These are phyloP conservation scores for Tolypocladium tundrense DNA, from an alignment of 2,329 filamentous ascomycete species.

Conservation along the genomic window DNA sequence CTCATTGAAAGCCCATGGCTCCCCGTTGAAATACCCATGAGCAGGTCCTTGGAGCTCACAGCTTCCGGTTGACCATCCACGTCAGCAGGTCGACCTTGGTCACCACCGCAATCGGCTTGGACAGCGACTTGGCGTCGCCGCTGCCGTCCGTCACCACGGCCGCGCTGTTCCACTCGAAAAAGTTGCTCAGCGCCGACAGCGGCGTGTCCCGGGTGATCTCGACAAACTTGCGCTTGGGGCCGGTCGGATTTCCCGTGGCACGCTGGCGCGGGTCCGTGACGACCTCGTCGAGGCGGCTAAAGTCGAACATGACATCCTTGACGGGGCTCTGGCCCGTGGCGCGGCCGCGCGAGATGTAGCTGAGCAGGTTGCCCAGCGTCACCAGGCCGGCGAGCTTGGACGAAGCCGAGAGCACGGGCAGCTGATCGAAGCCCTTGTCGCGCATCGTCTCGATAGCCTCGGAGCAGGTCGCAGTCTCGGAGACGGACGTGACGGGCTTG, in stretches of 20 bases:
- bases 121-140: constrained; percentile 41
- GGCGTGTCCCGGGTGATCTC: constrained; percentile 90
- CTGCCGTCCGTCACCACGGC: constrained; percentile 81
- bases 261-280: constrained; percentile 76
- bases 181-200: constrained; percentile 72
- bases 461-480: constrained; percentile 59
- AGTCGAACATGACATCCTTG: constrained; percentile 92
- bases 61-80: constrained; percentile 68
- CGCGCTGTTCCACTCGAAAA: constrained; percentile 97
- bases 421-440: constrained; percentile 95
- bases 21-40: constrained; percentile 14
- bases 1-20: constrained; percentile 13
- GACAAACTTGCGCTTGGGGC: constrained; percentile 63
- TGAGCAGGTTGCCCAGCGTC: constrained; percentile 88
- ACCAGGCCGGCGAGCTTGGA: constrained; percentile 79
- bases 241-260: constrained; percentile 25
- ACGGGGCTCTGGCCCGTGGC: constrained; percentile 66
- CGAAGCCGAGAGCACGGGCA: constrained; percentile 70
- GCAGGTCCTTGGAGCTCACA: constrained; percentile 9
- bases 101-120: constrained; percentile 78
- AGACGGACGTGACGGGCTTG: constrained; percentile 85
- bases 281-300: constrained; percentile 75
- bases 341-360: constrained; percentile 76
- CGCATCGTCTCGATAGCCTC: constrained; percentile 97
- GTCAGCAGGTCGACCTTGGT: constrained; percentile 94